These are phyloP conservation scores for Penicillium nucicola DNA, from an alignment of 495 filamentous ascomycete genomes.

Conservation along the genomic window DNA sequence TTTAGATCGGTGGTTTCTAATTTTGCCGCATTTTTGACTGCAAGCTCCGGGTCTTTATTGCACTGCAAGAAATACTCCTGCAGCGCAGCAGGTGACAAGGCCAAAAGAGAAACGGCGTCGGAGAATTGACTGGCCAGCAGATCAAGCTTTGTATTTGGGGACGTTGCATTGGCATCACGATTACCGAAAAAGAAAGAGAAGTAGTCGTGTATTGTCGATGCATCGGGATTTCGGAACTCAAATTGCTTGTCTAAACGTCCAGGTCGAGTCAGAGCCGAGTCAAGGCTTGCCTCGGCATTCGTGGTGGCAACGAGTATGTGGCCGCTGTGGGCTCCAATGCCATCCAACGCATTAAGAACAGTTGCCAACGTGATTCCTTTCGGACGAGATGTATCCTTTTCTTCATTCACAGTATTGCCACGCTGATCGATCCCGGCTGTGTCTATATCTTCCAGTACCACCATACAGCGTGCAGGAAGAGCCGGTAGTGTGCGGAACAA, in stretches of 20 bases:
- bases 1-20: no score
- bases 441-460: slow-evolving; percentile 4
- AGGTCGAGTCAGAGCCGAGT: slow-evolving; percentile 2
- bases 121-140: not conserved
- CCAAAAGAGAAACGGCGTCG: not conserved
- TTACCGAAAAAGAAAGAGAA: not conserved
- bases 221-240: not conserved
- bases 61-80: no score
- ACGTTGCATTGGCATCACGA: not conserved
- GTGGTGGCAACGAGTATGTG: slow-evolving; percentile 3
- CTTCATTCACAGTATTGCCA: no score
- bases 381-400: not conserved
- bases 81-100: not conserved
- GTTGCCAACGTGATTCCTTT: not conserved
- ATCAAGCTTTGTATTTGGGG: not conserved
- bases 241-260: slow-evolving; percentile 1
- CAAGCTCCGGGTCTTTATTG: no score
- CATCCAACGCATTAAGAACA: slow-evolving; percentile 2
- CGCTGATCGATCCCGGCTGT: not conserved
- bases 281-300: not conserved
- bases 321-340: not conserved
- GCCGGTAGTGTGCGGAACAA: not conserved
- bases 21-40: no score
- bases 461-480: not conserved
- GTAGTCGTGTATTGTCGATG: not conserved